These are phyloP conservation scores for Casuarina cunninghamiana DNA, from an alignment of 306 rosid species.

Conservation along the genomic window DNA sequence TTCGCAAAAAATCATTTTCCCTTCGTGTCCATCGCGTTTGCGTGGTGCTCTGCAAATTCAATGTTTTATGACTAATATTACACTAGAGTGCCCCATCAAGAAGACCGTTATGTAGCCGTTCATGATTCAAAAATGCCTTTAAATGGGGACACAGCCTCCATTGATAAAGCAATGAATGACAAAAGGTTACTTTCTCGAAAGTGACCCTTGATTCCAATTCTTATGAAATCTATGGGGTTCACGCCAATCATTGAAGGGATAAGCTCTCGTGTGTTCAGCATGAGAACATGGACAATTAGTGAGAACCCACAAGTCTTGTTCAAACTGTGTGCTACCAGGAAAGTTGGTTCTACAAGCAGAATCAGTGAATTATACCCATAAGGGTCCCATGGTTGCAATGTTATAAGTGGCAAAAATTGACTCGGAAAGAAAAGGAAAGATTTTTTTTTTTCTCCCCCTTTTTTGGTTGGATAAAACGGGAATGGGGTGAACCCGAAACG, in stretches of 20 bases:
- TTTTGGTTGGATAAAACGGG: no score
- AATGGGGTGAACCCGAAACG: no score
- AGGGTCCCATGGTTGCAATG: no score
- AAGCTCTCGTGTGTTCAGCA: not conserved
- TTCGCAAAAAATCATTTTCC: no score
- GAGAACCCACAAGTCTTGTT: no score
- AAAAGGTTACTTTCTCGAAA: no score
- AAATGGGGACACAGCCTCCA: not conserved
- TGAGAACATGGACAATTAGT: no score
- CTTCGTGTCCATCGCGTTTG: no score
- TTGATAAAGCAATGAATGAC: not conserved
- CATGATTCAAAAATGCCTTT: constrained; percentile 3
- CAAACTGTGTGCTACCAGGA: not conserved
- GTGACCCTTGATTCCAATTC: not conserved
- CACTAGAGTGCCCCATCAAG: not conserved
- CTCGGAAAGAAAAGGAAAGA: no score
- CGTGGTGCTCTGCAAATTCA: not conserved
- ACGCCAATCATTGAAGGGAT: not conserved
- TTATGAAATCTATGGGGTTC: not conserved
- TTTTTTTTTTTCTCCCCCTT: no score
- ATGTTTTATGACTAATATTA: not conserved
- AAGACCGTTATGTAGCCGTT: constrained; percentile 30
- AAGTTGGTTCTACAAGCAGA: not conserved
- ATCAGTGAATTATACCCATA: not conserved
- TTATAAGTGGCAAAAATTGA: no score